A percentile compares a stretch with the other conserved stretches of the same genome.
phyloP scores from a whole-genome alignment of 2,329 filamentous ascomycete species.

The Aspergillus pseudoglaucus region DNA sequence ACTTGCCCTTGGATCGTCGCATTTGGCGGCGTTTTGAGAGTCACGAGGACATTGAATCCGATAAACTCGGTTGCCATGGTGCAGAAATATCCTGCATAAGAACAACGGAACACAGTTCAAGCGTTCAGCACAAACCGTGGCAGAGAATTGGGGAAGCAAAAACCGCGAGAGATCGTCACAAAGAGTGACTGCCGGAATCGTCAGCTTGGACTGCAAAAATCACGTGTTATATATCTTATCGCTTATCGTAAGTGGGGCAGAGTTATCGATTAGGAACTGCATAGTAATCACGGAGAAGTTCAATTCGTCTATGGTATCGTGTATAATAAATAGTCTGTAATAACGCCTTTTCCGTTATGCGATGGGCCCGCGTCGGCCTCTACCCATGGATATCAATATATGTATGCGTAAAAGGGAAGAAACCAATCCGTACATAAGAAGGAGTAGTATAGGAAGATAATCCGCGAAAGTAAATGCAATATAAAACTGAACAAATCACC shows the following conservation, averaged over 20 bases:
- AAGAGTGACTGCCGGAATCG: slow-evolving; percentile 2
- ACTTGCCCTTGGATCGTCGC: slow-evolving; percentile 65
- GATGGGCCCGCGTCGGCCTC: neutral
- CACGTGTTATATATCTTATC: neutral
- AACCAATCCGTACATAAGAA: neutral
- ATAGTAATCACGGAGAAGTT: too few species aligned
- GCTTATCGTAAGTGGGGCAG: neutral
- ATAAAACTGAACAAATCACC: neutral
- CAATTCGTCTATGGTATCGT: neutral
- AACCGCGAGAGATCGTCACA: neutral
- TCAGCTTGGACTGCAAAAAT: neutral
- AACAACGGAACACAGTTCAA: neutral
- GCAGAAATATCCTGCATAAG: slow-evolving; percentile 4
- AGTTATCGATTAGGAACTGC: neutral
- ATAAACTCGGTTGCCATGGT: slow-evolving; percentile 65
- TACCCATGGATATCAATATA: slow-evolving; percentile 9
- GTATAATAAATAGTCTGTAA: neutral
- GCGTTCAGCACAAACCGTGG: neutral
- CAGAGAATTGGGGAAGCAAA: neutral
- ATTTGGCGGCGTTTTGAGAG: slow-evolving; percentile 59
- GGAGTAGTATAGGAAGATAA: neutral
- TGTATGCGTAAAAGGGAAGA: neutral
- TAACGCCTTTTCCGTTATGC: neutral
- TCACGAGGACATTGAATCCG: slow-evolving; percentile 69
- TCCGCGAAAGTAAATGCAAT: neutral